These are phyloP conservation scores for Sedum album DNA, from an alignment of 164 flowering plant species.

Conservation along the genomic window DNA sequence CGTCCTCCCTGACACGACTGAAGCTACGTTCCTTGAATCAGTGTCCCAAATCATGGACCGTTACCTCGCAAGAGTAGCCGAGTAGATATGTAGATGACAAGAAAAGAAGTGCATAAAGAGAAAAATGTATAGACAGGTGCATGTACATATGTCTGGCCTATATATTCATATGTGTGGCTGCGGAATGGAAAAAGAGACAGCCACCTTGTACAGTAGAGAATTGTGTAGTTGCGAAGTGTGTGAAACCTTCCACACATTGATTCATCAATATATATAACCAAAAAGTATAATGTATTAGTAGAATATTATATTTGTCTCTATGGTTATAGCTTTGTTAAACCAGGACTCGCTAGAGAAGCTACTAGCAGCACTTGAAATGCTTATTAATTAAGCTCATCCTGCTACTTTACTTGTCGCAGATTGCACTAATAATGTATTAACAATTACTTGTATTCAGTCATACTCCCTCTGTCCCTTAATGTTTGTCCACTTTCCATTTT, in stretches of 20 bases:
- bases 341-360: too few relatives aligned
- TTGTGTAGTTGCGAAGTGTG: not conserved
- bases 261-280: not conserved
- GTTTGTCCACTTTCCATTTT: too few relatives aligned
- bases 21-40: constrained; percentile 33
- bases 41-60: constrained; percentile 41
- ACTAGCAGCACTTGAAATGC: too few relatives aligned
- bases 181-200: not conserved
- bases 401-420: too few relatives aligned
- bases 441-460: too few relatives aligned
- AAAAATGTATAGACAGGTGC: not conserved
- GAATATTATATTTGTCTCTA: too few relatives aligned
- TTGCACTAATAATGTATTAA: too few relatives aligned
- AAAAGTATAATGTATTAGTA: too few relatives aligned
- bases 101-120: not conserved
- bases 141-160: constrained; percentile 2
- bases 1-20: constrained; percentile 32
- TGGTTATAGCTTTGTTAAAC: too few relatives aligned
- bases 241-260: not conserved
- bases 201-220: not conserved
- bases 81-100: not conserved
- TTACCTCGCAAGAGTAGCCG: constrained; percentile 26
- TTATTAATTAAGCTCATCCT: too few relatives aligned
- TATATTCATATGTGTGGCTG: not conserved
- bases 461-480: too few relatives aligned